Base-by-base conservation (phyloP, 2,329 filamentous ascomycete genomes). In the Paramyrothecium sp. region DNA sequence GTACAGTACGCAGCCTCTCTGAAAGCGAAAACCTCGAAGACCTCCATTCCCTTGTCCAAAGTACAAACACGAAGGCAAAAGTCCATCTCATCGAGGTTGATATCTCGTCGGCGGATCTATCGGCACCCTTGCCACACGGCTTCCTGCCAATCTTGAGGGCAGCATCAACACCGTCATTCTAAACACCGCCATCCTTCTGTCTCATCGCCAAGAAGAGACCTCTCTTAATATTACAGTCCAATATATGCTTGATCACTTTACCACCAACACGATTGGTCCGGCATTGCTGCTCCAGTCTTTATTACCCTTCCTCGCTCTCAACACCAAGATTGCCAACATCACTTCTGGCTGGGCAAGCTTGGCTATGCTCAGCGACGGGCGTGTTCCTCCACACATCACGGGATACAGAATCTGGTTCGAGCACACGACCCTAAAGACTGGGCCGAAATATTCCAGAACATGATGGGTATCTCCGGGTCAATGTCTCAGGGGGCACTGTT, bases 301-400 rank as follows among this genome's bases (percentile, higher is more conserved):
- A 10, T 11, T 51, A 51, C 49, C 49, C 8, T 33, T 23, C 23
- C 30, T 51, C 21, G 21, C 49, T n/a, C 21, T 22, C 16, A 19
- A 51, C 17, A 22, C 23, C 3, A 51, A 51, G 22, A 33, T 51
- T 30, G 49, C 49, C 2, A 51, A 51, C n/a, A 51, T 51, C 49
- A 26, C 49, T 8, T 51, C 49, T 7, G 49, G 49, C 30, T 20
- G 30, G 4, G 49, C 21, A 3, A 51, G 49, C 49, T 23, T 30
- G 49, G 49, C 49, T 16, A 51, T 51, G 49, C 49, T 51, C 12
- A 51, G 21, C 23, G 49, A 51, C 49, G 23, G 49, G 23, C 49
- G 49, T 19, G 30, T 51, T 23, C 49, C 49, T 26, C 21, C 49
- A 17, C 22, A 30, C 49, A 51, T 51, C n/a, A 51, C 23, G n/a